Percentiles rank a stretch among this genome's conserved stretches.
These are phyloP conservation scores for Aristolochia contorta DNA, from an alignment of 164 flowering plant species.

Conservation along the genomic window DNA sequence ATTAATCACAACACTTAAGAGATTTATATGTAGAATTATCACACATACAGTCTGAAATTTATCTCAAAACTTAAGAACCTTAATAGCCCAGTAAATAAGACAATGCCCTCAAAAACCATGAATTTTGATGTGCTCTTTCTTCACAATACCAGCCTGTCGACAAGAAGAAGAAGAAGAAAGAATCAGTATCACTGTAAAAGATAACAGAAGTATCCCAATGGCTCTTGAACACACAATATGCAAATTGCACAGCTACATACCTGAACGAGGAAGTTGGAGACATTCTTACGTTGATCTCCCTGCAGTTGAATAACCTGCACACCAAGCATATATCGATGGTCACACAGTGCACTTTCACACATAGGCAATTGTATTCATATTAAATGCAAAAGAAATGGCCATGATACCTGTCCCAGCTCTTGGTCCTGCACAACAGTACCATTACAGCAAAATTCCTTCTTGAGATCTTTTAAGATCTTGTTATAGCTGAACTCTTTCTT, in stretches of 20 bases:
- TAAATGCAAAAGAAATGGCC: background rate
- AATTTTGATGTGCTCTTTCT: conserved; percentile 2
- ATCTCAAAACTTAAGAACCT: no score
- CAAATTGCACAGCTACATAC: conserved; percentile 9
- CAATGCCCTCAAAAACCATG: conserved; percentile 1
- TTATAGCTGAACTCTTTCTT: conserved; percentile 52
- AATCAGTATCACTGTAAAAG: background rate
- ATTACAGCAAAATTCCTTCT: conserved; percentile 63
- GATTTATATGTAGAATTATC: no score
- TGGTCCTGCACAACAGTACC: conserved; percentile 67
- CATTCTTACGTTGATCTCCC: conserved; percentile 59
- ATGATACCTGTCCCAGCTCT: conserved; percentile 47
- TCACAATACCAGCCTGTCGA: conserved; percentile 3
- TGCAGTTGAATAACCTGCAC: conserved; percentile 54
- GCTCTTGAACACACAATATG: no score
- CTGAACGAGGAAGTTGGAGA: conserved; percentile 52
- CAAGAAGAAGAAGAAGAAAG: background rate
- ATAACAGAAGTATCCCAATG: no score
- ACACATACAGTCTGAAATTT: no score
- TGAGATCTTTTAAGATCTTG: conserved; percentile 52
- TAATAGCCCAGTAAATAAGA: background rate
- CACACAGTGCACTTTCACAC: background rate
- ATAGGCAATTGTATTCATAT: background rate
- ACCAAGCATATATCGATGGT: background rate
- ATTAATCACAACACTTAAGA: no score